Percentiles rank a stretch among this genome's conserved stretches.
Conservation (phyloP, 2,329 filamentous ascomycete genomes). For the Aspergillus versicolor region DNA sequence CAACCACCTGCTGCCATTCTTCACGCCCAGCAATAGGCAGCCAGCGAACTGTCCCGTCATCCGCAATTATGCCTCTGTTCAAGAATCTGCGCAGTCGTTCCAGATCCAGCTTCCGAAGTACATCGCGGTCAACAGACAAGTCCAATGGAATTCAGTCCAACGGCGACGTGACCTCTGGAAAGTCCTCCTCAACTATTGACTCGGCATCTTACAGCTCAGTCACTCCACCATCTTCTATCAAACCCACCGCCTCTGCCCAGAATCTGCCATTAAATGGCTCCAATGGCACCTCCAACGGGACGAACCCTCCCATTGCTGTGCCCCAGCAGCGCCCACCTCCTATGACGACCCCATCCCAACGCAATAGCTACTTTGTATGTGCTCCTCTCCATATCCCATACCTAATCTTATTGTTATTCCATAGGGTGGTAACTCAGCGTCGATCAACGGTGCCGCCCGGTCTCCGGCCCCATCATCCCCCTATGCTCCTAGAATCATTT, state of each 20-base stretch:
- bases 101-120: constrained; percentile 66
- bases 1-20: neutral
- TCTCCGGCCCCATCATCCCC: constrained; percentile 66
- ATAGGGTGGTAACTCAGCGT: constrained; percentile 37
- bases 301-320: constrained; percentile 37
- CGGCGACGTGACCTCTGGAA: constrained; percentile 62
- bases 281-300: constrained; percentile 45
- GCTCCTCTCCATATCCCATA: neutral
- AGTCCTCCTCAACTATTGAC: constrained; percentile 62
- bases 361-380: constrained; percentile 46
- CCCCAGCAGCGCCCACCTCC: constrained; percentile 49
- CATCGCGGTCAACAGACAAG: constrained; percentile 47
- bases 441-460: constrained; percentile 42
- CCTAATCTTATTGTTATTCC: neutral
- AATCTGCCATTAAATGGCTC: constrained; percentile 56
- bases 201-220: constrained; percentile 62
- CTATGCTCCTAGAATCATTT: constrained; percentile 77
- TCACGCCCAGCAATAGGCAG: neutral
- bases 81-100: constrained; percentile 76
- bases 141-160: constrained; percentile 44
- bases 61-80: constrained; percentile 59
- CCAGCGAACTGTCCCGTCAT: neutral
- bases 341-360: constrained; percentile 37
- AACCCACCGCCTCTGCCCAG: constrained; percentile 64
- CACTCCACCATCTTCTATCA: constrained; percentile 72